Percentiles rank a stretch among this genome's conserved stretches.
These are phyloP conservation scores for Neolentinus lepideus DNA, from an alignment of 1,284 basidiomycete genomes.

Conservation along the genomic window DNA sequence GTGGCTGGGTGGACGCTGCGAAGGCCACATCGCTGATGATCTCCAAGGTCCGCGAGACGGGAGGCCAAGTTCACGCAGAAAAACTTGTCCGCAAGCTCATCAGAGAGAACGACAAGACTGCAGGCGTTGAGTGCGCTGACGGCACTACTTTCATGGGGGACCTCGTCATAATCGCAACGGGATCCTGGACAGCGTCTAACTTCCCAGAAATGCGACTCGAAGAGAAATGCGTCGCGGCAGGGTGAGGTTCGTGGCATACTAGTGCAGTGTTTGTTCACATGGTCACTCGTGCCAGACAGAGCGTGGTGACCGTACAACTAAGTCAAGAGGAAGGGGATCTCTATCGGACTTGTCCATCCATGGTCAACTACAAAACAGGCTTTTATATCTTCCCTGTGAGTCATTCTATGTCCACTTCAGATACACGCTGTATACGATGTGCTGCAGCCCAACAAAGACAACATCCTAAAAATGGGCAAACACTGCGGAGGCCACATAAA, in stretches of 20 bases:
- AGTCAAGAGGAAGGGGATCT: constrained; percentile 54
- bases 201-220: constrained; percentile 56
- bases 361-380: constrained; percentile 61
- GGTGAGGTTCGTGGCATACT: constrained; percentile 33
- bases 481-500: constrained; percentile 59
- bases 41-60: constrained; percentile 47
- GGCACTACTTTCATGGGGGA: constrained; percentile 50
- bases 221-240: constrained; percentile 54
- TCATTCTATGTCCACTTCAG: constrained; percentile 5
- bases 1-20: constrained; percentile 83
- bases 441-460: constrained; percentile 57
- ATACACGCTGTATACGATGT: neutral
- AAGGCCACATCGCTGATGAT: constrained; percentile 59
- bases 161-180: constrained; percentile 60
- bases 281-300: constrained; percentile 48
- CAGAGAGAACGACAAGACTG: constrained; percentile 35
- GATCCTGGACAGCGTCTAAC: constrained; percentile 79
- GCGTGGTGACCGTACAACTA: constrained; percentile 70
- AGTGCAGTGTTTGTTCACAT: neutral
- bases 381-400: constrained; percentile 77
- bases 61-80: constrained; percentile 53
- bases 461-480: constrained; percentile 69
- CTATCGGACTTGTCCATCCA: constrained; percentile 64
- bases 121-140: constrained; percentile 58
- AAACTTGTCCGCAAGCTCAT: constrained; percentile 47